phyloP scores from a whole-genome alignment of 306 rosid genomes.

The Styphnolobium japonicum region DNA sequence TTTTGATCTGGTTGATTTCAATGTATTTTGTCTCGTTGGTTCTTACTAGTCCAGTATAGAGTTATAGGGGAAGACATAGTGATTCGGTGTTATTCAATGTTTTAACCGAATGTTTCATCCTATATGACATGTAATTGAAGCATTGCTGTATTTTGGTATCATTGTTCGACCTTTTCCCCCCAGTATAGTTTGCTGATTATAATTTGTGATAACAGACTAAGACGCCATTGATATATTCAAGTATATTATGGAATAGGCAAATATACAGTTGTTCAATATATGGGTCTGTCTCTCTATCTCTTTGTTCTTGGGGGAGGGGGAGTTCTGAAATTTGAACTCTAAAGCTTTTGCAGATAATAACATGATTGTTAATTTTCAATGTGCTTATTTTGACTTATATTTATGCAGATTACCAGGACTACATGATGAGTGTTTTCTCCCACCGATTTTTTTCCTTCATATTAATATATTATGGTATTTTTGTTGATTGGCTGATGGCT shows the following conservation, averaged over 20 bases:
- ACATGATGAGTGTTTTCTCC: no score
- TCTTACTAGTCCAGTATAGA: neutral
- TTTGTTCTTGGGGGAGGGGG: no score
- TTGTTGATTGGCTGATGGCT: no score
- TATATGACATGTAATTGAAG: neutral
- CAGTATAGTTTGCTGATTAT: neutral
- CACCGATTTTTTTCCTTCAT: no score
- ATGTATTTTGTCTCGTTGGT: neutral
- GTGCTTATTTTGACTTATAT: no score
- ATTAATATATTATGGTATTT: no score
- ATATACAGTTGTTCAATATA: neutral
- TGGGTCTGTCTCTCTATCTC: no score
- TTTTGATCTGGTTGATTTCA: neutral
- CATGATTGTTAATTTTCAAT: no score
- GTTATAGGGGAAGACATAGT: neutral
- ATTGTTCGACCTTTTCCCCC: neutral
- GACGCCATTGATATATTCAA: neutral
- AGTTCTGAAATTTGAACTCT: no score
- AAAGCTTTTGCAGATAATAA: no score
- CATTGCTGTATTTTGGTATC: neutral
- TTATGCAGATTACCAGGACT: no score
- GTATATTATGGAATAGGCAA: neutral
- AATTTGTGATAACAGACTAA: neutral
- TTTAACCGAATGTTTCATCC: conserved; percentile 12
- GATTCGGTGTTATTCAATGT: neutral